A percentile compares a stretch with the other conserved stretches of the same genome.
Conservation (phyloP, 2,329 filamentous ascomycete species). For the Epichloe sibirici region DNA sequence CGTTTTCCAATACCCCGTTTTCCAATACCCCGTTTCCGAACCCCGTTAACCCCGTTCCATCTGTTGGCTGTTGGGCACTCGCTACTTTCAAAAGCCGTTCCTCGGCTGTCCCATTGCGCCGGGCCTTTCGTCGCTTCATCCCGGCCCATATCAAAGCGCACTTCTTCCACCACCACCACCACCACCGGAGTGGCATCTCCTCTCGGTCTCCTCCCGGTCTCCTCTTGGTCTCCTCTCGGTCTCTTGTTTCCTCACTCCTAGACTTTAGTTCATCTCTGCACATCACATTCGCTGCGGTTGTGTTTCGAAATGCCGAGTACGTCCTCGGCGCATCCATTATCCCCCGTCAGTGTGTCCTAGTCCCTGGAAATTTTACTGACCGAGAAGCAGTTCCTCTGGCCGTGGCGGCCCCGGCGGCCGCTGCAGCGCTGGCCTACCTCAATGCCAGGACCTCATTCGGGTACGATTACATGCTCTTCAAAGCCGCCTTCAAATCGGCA, state of each 20-base stretch:
- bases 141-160: neutral
- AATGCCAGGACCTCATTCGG: slow-evolving; percentile 57
- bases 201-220: neutral
- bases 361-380: neutral
- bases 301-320: neutral
- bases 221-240: neutral
- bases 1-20: no score
- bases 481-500: slow-evolving; percentile 34
- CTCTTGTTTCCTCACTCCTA: neutral
- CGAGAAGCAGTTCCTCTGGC: slow-evolving; percentile 34
- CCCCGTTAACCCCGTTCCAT: no score
- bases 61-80: no score
- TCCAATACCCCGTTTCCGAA: no score
- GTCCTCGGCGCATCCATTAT: neutral
- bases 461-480: slow-evolving; percentile 54
- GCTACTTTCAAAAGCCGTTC: no score
- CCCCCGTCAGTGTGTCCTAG: neutral
- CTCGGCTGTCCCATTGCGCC: neutral
- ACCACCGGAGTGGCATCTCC: neutral
- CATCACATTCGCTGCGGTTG: neutral
- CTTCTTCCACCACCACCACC: neutral
- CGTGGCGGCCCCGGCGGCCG: slow-evolving; percentile 46
- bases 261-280: no score
- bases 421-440: slow-evolving; percentile 61
- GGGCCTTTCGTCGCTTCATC: neutral